A percentile compares a stretch with the other conserved stretches of the same genome.
Conservation (phyloP, 2,329 filamentous ascomycete species). For the Sporothrix pallida region DNA sequence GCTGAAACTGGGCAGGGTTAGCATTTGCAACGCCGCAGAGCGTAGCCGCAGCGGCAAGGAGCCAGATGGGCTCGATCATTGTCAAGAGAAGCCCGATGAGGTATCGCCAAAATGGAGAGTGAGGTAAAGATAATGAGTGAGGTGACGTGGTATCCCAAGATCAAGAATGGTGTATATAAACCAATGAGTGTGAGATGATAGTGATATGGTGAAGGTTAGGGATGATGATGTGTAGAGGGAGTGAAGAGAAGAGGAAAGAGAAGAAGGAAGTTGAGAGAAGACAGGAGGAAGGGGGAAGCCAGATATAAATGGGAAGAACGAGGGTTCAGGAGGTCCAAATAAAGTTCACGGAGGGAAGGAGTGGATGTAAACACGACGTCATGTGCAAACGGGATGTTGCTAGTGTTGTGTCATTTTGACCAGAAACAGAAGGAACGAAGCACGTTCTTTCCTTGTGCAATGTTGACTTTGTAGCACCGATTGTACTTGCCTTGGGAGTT, state of each 20-base stretch:
- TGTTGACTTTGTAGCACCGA: not conserved
- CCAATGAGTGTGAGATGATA: not conserved
- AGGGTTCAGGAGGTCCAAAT: not conserved
- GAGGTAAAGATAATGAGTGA: not conserved
- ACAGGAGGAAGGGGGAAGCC: not conserved
- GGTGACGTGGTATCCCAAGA: not conserved
- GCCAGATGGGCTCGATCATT: constrained; percentile 27
- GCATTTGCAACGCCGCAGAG: constrained; percentile 34
- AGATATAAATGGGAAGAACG: not conserved
- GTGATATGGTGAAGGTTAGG: not conserved
- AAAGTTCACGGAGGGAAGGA: not conserved
- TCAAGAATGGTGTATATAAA: not conserved
- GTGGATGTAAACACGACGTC: constrained; percentile 4
- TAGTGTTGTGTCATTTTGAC: not conserved
- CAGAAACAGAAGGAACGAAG: constrained; percentile 10
- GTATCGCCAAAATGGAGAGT: not conserved
- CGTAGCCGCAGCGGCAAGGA: constrained; percentile 3
- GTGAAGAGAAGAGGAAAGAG: too few relatives aligned
- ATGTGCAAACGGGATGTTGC: not conserved
- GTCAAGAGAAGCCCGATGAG: not conserved
- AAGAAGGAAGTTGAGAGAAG: not conserved
- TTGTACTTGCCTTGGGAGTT: constrained; percentile 28
- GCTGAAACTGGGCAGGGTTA: constrained; percentile 34
- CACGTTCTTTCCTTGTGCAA: not conserved
- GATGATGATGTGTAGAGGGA: not conserved